phyloP scores from a whole-genome alignment of 768 basidiomycete genomes.

The Trametes meyenii region DNA sequence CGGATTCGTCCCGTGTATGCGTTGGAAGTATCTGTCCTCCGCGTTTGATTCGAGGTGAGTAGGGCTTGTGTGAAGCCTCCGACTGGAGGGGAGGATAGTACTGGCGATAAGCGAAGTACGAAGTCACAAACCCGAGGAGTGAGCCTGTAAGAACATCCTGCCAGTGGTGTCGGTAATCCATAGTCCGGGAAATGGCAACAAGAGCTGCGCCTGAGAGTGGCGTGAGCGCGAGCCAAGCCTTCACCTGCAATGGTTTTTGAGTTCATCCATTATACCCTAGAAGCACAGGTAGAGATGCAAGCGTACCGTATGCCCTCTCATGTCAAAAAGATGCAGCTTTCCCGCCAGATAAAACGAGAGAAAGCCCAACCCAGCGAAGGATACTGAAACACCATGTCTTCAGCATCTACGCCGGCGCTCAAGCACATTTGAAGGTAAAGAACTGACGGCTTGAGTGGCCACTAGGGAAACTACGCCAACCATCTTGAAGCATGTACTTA shows the following conservation, averaged over 20 bases:
- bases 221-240: slow-evolving; percentile 81
- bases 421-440: background rate
- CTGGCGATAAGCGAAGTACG: slow-evolving; percentile 81
- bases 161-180: slow-evolving; percentile 95
- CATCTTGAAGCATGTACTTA: slow-evolving; percentile 63
- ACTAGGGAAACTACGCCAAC: slow-evolving; percentile 90
- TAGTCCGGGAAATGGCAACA: slow-evolving; percentile 84
- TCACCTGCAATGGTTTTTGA: slow-evolving; percentile 35
- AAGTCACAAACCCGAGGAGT: slow-evolving; percentile 67
- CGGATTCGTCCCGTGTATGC: slow-evolving; percentile 27
- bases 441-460: slow-evolving; percentile 85
- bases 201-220: slow-evolving; percentile 80
- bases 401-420: background rate
- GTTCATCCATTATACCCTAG: background rate
- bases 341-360: slow-evolving; percentile 88
- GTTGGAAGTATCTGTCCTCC: slow-evolving; percentile 48
- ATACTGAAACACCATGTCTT: slow-evolving; percentile 52
- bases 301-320: slow-evolving; percentile 68
- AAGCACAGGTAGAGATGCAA: background rate
- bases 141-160: slow-evolving; percentile 86
- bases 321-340: slow-evolving; percentile 90
- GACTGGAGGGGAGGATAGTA: slow-evolving; percentile 79
- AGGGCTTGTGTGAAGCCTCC: slow-evolving; percentile 65
- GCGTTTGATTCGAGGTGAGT: slow-evolving; percentile 64
- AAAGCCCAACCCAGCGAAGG: slow-evolving; percentile 92